Evolutionary conservation across 1,139 yeast genomes (phyloP), one percentile per base, ranked within the genome.

Genomic region (Arxiozyma bovina): DNA sequence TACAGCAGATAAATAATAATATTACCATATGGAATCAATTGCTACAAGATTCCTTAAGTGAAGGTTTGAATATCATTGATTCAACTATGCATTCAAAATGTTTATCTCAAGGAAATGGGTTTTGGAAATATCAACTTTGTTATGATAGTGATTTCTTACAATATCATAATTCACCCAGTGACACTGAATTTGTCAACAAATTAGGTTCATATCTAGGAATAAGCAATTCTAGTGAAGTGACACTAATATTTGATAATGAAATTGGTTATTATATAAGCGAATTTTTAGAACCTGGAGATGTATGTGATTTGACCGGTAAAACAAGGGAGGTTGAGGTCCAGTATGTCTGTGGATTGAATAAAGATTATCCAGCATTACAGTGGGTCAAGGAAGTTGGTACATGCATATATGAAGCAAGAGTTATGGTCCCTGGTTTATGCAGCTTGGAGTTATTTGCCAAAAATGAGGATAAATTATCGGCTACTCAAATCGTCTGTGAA

Each of bases 231-330:
- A 4, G 38, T 12, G 48, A 45, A 17, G 30, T 47, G 12, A 57
- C 63, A 59, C 45, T 70, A 9, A 60, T 64, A 4, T 63, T 65
- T 50, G 67, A 71, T 38, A 48, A 48, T 41, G 75, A 73, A 44
- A 73, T 73, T 3, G 67, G 73, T 0, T 74, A 75, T 55, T 76
- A 76, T 58, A 65, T 85, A 25, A 74, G 78, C 52, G 89, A 86
- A 58, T 70, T 73, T 1, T 69, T 86, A 17, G 73, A 70, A 0
- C 72, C 76, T 55, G 98, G 98, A 1, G 80, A 82, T 4, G 61
- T 76, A 0, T 91, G 98, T 71, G 96, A 87, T 63, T 64, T 86
- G 50, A 87, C 94, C 0, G 78, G 78, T 0, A 70, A 73, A 45
- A 84, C 83, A 4, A 76, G 97, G 57, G 70, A 77, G 1, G 74